Conservation (phyloP, 345 rosid species). For the Chamaenerion angustifolium region DNA sequence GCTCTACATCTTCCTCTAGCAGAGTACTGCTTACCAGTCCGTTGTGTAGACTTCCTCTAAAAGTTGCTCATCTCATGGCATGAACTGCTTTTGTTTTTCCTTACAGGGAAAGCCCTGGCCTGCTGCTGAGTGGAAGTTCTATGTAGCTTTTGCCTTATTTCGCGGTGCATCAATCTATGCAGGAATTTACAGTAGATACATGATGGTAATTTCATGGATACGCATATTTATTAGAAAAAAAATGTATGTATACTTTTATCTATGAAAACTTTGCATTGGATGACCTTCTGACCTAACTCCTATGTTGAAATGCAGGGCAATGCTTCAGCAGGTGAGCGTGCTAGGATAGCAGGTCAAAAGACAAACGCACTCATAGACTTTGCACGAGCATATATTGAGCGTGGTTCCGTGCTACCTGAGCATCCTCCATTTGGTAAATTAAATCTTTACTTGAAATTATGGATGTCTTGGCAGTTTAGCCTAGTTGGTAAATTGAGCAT, state of each 20-base stretch:
- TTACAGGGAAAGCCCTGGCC: conserved; percentile 87
- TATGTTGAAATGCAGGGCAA: conserved; percentile 49
- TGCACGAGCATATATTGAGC: conserved; percentile 49
- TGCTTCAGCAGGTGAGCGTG: conserved; percentile 92
- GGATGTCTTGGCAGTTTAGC: neutral
- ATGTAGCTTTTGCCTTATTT: conserved; percentile 76
- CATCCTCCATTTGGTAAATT: conserved; percentile 60
- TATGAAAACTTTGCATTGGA: no score
- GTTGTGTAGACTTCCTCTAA: neutral
- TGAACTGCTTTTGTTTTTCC: conserved; percentile 4
- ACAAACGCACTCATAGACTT: conserved; percentile 50
- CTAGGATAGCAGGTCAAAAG: conserved; percentile 37
- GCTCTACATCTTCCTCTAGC: no score
- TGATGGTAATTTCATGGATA: conserved; percentile 40
- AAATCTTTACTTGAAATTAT: neutral
- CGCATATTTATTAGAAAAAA: neutral
- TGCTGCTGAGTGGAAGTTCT: conserved; percentile 77
- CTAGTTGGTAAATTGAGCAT: neutral
- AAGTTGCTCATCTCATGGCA: neutral
- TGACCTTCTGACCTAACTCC: neutral
- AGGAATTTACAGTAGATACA: conserved; percentile 75
- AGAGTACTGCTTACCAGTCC: no score
- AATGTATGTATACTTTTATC: no score
- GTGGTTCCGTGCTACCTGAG: conserved; percentile 48
- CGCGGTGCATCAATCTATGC: conserved; percentile 75